Evolutionary conservation across 2,329 filamentous ascomycete species (phyloP).

Genomic region (Fusarium metavorans): DNA sequence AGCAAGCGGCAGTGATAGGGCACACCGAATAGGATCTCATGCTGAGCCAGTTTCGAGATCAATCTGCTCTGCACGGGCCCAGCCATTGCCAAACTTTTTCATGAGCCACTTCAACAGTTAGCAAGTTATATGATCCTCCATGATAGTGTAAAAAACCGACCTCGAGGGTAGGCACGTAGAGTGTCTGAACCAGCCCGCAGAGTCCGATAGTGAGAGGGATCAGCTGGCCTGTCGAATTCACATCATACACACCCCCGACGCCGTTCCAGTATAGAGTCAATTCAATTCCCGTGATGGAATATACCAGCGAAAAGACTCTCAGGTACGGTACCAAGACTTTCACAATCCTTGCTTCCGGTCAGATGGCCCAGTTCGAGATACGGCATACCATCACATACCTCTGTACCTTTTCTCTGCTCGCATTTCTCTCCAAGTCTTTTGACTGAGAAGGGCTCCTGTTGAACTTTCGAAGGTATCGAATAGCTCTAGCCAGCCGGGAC

Average conservation of each 20-base stretch:
- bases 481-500: neutral
- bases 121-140: rapidly evolving
- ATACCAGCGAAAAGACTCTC: neutral
- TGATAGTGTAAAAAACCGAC: neutral
- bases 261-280: neutral
- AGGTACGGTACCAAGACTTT: neutral
- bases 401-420: neutral
- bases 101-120: neutral
- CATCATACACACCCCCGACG: neutral
- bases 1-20: neutral
- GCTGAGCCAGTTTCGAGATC: neutral
- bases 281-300: neutral
- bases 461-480: neutral
- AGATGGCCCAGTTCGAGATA: neutral
- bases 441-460: neutral
- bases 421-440: neutral
- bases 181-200: neutral
- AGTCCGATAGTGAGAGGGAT: neutral
- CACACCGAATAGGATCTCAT: neutral
- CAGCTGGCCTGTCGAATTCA: neutral
- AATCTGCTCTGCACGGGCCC: neutral
- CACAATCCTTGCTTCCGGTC: neutral
- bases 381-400: neutral
- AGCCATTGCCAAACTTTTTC: neutral
- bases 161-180: neutral